phyloP scores from a whole-genome alignment of 257 asterid species.

The Apocynum venetum region DNA sequence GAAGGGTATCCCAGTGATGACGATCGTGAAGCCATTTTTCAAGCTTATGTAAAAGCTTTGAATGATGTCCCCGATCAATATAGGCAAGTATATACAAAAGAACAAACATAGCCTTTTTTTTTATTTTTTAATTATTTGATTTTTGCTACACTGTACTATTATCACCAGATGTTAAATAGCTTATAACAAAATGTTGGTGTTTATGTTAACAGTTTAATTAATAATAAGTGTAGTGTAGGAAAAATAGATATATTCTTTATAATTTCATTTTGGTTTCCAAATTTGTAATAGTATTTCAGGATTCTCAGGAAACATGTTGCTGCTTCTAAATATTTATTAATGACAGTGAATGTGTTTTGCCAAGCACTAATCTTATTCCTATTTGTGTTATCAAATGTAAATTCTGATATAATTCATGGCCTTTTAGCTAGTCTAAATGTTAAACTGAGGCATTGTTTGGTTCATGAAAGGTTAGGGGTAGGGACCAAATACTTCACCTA shows the following conservation, averaged over 20 bases:
- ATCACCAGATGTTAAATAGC: not conserved
- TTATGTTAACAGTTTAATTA: not conserved
- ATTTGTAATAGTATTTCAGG: not conserved
- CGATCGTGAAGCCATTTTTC: slow-evolving; percentile 76
- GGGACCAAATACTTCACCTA: not conserved
- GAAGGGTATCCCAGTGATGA: slow-evolving; percentile 85
- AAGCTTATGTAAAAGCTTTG: slow-evolving; percentile 72
- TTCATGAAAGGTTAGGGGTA: not conserved
- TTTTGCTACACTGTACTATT: not conserved
- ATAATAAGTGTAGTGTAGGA: not conserved
- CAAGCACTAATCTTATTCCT: not conserved
- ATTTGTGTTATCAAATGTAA: not conserved
- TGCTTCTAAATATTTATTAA: not conserved
- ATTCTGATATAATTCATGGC: not conserved
- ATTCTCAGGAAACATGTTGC: not conserved
- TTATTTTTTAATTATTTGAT: not conserved
- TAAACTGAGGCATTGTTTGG: no score
- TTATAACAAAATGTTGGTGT: not conserved
- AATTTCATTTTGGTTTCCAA: not conserved
- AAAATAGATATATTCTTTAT: not conserved
- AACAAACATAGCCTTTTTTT: not conserved
- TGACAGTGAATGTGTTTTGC: not conserved
- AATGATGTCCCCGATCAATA: slow-evolving; percentile 86
- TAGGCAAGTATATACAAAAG: slow-evolving; percentile 42
- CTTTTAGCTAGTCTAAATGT: not conserved